A percentile compares a stretch with the other conserved stretches of the same genome.
phyloP scores from a whole-genome alignment of 495 filamentous ascomycete genomes.

The Paragyromitra xinjiangensis region DNA sequence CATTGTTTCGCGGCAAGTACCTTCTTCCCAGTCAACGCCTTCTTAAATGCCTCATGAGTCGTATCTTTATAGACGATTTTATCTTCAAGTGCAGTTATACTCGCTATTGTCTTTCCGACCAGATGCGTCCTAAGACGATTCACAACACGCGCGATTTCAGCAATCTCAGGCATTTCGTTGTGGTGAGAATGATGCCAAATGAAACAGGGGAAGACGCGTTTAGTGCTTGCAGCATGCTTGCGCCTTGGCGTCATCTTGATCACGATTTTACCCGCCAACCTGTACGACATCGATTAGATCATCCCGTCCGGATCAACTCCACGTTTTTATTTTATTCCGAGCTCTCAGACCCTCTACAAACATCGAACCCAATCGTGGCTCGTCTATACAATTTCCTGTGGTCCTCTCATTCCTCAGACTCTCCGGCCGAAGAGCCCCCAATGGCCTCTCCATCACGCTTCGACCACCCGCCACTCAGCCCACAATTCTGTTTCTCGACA shows the following conservation, averaged over 20 bases:
- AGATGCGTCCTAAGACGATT: conserved; percentile 82
- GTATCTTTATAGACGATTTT: conserved; percentile 86
- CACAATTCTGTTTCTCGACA: conserved; percentile 94
- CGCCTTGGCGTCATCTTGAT: conserved; percentile 21
- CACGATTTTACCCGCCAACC: no score
- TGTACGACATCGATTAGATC: conserved; percentile 14
- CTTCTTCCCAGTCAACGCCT: conserved; percentile 78
- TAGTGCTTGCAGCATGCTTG: no score
- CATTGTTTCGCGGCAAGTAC: conserved; percentile 70
- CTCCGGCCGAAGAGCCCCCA: neutral
- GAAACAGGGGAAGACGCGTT: conserved; percentile 15
- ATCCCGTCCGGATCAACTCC: neutral
- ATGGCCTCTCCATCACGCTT: conserved; percentile 36
- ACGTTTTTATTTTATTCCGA: neutral
- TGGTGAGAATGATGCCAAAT: neutral
- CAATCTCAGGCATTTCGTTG: conserved; percentile 77
- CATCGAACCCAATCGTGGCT: conserved; percentile 15
- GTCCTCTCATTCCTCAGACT: conserved; percentile 16
- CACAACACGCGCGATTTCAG: conserved; percentile 86
- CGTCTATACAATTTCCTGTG: conserved; percentile 27
- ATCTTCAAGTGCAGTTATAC: conserved; percentile 77
- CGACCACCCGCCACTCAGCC: conserved; percentile 71
- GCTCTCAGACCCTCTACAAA: neutral
- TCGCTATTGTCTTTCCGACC: conserved; percentile 79
- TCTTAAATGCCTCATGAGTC: conserved; percentile 73